Percentiles rank a stretch among this genome's conserved stretches.
Conservation (phyloP, 306 rosid genomes). For the Begonia loranthoides region DNA sequence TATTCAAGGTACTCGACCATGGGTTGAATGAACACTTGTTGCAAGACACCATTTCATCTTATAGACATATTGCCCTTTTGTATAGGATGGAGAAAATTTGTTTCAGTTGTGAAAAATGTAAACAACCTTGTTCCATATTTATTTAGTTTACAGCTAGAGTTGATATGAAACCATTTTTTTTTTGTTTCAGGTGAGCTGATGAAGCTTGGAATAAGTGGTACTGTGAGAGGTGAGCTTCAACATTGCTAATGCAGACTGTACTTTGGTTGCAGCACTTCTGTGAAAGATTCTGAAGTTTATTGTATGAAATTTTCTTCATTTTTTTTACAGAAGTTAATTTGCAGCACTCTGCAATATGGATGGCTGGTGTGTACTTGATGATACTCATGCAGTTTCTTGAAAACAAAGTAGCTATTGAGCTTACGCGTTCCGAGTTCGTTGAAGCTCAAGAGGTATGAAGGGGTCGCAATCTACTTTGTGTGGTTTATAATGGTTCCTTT, state of each 20-base stretch:
- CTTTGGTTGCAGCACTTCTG: conserved; percentile 8
- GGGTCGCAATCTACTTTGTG: no score
- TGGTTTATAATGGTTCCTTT: no score
- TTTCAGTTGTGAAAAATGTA: no score
- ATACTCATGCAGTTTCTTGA: conserved; percentile 90
- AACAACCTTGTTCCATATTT: no score
- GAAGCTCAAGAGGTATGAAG: conserved; percentile 80
- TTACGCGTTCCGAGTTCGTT: conserved; percentile 80
- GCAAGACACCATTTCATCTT: no score
- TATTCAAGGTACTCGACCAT: conserved; percentile 44
- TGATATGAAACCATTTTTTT: neutral
- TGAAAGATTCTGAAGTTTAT: conserved; percentile 5
- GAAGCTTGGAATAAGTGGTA: conserved; percentile 88
- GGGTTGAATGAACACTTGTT: neutral
- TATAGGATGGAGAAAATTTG: no score
- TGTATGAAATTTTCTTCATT: conserved; percentile 15
- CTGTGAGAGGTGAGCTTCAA: conserved; percentile 65
- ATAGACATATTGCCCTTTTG: no score
- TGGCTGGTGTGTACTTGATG: conserved; percentile 95
- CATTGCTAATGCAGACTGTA: conserved; percentile 11
- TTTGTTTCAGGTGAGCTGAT: conserved; percentile 62
- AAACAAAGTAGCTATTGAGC: conserved; percentile 90
- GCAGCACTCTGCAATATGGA: conserved; percentile 93
- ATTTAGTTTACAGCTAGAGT: no score
- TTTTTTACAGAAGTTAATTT: conserved; percentile 71